Percentiles rank a stretch among this genome's conserved stretches.
These are phyloP conservation scores for Quillaja saponaria DNA, from an alignment of 306 rosid genomes.

Conservation along the genomic window DNA sequence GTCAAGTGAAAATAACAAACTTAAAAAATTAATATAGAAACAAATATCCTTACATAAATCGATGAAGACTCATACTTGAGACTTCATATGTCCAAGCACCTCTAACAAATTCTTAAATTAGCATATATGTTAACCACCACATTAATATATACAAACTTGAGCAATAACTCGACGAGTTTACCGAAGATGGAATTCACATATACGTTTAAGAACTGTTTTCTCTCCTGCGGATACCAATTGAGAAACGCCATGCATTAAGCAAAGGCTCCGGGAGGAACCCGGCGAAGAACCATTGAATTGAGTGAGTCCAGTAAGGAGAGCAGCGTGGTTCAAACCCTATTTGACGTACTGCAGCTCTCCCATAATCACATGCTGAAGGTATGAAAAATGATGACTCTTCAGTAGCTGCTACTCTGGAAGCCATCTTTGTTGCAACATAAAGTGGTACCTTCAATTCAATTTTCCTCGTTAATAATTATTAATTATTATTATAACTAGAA, in stretches of 20 bases:
- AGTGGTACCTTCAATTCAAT: slow-evolving; percentile 53
- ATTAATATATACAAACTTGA: too few relatives aligned
- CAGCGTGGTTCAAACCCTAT: slow-evolving; percentile 58
- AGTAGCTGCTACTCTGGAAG: slow-evolving; percentile 44
- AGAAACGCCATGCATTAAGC: slow-evolving; percentile 72
- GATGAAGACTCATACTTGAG: too few relatives aligned
- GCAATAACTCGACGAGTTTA: too few relatives aligned
- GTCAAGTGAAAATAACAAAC: too few relatives aligned
- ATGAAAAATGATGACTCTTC: slow-evolving; percentile 45
- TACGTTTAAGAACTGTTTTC: background rate
- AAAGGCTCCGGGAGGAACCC: slow-evolving; percentile 39
- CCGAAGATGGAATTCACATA: too few relatives aligned
- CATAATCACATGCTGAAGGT: slow-evolving; percentile 69
- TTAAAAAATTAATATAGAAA: too few relatives aligned
- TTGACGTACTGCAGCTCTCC: slow-evolving; percentile 43
- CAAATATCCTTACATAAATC: too few relatives aligned
- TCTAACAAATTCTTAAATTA: too few relatives aligned
- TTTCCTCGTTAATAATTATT: background rate
- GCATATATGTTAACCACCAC: too few relatives aligned
- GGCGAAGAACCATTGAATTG: too few relatives aligned
- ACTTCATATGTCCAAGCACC: too few relatives aligned
- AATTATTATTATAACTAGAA: background rate
- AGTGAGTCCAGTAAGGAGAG: slow-evolving; percentile 77
- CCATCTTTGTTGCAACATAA: slow-evolving; percentile 77
- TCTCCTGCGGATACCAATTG: slow-evolving; percentile 53